Evolutionary conservation across 139 green algal genomes (phyloP).

Genomic region (Ettlia oleoabundans): DNA sequence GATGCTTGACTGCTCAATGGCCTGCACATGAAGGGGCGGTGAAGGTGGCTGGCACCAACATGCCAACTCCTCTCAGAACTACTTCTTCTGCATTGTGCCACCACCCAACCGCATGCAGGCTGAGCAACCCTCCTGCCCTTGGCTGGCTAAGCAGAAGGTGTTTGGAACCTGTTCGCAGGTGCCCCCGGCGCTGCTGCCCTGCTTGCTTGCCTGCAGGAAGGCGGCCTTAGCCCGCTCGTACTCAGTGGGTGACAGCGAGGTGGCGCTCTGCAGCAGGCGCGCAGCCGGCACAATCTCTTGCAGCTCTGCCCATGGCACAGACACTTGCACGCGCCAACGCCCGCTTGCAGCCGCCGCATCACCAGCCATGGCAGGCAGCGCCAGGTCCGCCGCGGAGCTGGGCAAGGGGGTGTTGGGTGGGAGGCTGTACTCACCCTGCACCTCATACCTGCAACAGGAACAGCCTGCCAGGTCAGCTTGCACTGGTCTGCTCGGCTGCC

Average conservation of each 20-base stretch:
- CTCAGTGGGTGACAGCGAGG: conserved; percentile 52
- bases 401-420: conserved; percentile 59
- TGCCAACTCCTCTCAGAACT: background rate
- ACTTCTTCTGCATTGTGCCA: too few species aligned
- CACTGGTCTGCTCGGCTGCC: too few species aligned
- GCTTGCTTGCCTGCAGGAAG: conserved; percentile 64
- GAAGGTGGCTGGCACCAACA: too few species aligned
- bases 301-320: conserved; percentile 79
- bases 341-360: background rate
- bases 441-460: conserved; percentile 64
- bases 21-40: background rate
- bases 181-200: background rate
- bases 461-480: background rate
- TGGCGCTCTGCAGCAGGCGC: conserved; percentile 73
- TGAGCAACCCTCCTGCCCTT: background rate
- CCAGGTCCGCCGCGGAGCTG: conserved; percentile 45
- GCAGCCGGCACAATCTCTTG: conserved; percentile 89
- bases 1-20: conserved; percentile 47
- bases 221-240: conserved; percentile 75
- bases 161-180: background rate
- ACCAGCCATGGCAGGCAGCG: background rate
- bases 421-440: conserved; percentile 82
- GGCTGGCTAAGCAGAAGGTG: too few species aligned
- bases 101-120: too few species aligned
- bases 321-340: conserved; percentile 53